A percentile compares a stretch with the other conserved stretches of the same genome.
These are phyloP conservation scores for Fomitopsis betulina DNA, from an alignment of 1,284 basidiomycete genomes.

Conservation along the genomic window DNA sequence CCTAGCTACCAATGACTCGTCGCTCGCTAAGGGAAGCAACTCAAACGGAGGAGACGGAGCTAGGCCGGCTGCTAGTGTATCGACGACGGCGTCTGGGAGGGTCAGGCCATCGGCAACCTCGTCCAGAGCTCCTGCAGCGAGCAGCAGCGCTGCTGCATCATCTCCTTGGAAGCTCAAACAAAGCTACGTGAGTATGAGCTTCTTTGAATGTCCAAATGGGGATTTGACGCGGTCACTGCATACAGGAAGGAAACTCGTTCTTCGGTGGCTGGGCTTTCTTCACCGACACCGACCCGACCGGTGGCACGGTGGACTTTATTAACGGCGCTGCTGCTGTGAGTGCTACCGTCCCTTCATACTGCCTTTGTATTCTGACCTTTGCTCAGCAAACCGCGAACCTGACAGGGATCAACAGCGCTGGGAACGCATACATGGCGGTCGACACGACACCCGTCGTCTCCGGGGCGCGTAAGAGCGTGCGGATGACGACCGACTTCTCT, in stretches of 20 bases:
- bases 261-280: conserved; percentile 83
- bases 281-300: conserved; percentile 57
- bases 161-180: conserved; percentile 27
- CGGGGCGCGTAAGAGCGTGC: conserved; percentile 66
- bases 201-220: conserved; percentile 7
- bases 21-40: background rate
- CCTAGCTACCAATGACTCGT: conserved; percentile 8
- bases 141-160: conserved; percentile 7
- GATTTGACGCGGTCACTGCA: background rate
- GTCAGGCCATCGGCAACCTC: background rate
- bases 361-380: conserved; percentile 6
- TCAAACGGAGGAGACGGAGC: conserved; percentile 5
- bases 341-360: conserved; percentile 10
- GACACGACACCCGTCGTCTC: conserved; percentile 73
- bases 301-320: conserved; percentile 64
- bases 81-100: background rate
- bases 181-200: conserved; percentile 19
- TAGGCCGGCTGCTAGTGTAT: background rate
- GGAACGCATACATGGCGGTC: conserved; percentile 78
- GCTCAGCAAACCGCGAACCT: conserved; percentile 46
- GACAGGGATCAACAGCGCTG: conserved; percentile 55
- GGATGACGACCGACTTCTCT: conserved; percentile 62
- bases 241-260: conserved; percentile 61
- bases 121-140: conserved; percentile 4
- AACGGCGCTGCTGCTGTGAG: conserved; percentile 53